Conservation (phyloP, 2,329 filamentous ascomycete species). For the Cercospora sp. region DNA sequence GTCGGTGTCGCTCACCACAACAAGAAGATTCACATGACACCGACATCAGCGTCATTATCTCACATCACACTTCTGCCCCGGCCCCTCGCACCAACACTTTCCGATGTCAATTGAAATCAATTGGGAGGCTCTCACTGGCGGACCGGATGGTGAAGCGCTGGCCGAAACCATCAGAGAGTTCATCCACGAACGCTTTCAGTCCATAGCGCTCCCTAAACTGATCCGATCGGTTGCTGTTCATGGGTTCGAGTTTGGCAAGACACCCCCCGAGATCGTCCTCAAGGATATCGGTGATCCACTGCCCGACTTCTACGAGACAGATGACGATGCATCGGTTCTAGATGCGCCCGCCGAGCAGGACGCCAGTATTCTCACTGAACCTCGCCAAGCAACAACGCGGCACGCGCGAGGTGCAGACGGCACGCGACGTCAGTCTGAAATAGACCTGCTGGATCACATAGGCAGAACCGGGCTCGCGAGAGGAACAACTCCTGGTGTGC, state of each 20-base stretch:
- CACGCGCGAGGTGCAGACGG: constrained; percentile 19
- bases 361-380: constrained; percentile 6
- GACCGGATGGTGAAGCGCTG: constrained; percentile 80
- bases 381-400: constrained; percentile 17
- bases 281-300: constrained; percentile 97
- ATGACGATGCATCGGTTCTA: constrained; percentile 63
- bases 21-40: neutral
- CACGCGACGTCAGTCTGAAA: constrained; percentile 25
- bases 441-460: constrained; percentile 22
- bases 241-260: constrained; percentile 85
- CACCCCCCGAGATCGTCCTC: constrained; percentile 81
- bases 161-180: constrained; percentile 87
- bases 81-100: neutral
- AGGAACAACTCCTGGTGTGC: constrained; percentile 59
- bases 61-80: constrained; percentile 8
- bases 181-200: constrained; percentile 93
- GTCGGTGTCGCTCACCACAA: neutral
- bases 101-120: constrained; percentile 96
- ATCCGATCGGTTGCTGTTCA: constrained; percentile 95
- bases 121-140: constrained; percentile 89
- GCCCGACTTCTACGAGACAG: constrained; percentile 92
- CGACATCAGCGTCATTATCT: constrained; percentile 6
- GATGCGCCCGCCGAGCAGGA: constrained; percentile 34
- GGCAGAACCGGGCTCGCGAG: constrained; percentile 43
- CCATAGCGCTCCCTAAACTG: constrained; percentile 86